Conservation (phyloP, 371 early-diverging fungal species). For the Mucor mucedo region DNA sequence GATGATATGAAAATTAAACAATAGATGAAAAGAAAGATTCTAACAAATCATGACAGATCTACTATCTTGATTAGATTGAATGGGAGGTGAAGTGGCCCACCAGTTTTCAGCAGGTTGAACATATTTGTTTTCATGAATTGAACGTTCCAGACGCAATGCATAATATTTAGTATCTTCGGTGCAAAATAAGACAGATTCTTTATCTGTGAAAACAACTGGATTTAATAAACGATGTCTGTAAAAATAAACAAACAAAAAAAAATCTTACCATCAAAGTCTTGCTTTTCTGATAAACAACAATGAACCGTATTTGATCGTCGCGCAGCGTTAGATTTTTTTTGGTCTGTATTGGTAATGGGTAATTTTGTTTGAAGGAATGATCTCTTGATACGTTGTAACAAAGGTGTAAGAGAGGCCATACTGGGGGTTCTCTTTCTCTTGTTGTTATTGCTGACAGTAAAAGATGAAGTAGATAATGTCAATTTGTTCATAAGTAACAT, state of each 20-base stretch:
- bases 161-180: constrained; percentile 9
- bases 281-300: constrained; percentile 5
- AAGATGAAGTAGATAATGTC: constrained; percentile 1
- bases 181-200: neutral
- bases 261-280: neutral
- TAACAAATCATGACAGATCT: constrained; percentile 9
- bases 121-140: constrained; percentile 10
- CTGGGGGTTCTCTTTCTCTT: constrained; percentile 15
- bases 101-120: constrained; percentile 12
- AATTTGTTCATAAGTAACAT: constrained; percentile 15
- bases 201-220: neutral
- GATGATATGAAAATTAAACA: neutral
- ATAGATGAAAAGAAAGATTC: neutral
- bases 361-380: constrained; percentile 2
- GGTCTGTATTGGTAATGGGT: neutral
- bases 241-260: neutral
- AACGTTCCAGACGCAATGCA: constrained; percentile 6
- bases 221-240: neutral
- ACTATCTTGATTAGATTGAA: neutral
- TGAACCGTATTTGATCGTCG: constrained; percentile 14
- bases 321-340: neutral
- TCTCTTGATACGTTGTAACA: constrained; percentile 13
- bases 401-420: constrained; percentile 6
- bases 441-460: constrained; percentile 9
- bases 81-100: constrained; percentile 15